Conservation (phyloP, 202 grass and related monocot genomes). For the Schoenoplectus tabernaemontani region DNA sequence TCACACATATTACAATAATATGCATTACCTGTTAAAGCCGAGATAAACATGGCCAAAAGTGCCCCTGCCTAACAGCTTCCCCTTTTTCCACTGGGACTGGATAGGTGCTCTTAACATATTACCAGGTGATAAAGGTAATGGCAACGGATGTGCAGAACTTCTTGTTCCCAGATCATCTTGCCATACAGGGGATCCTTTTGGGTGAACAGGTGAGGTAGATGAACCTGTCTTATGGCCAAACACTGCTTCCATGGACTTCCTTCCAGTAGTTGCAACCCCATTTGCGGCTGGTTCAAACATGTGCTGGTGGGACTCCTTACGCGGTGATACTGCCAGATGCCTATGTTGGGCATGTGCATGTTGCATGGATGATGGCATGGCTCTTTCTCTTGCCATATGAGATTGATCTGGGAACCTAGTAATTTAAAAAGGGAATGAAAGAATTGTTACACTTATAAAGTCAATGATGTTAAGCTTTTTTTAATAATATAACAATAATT, state of each 20-base stretch:
- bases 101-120: conserved; percentile 38
- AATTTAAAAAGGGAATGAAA: conserved; percentile 20
- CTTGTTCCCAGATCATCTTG: conserved; percentile 52
- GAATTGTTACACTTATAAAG: conserved; percentile 13
- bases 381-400: conserved; percentile 40
- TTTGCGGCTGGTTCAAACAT: conserved; percentile 37
- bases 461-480: conserved; percentile 2
- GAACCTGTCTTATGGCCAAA: conserved; percentile 27
- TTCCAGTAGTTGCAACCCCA: conserved; percentile 29
- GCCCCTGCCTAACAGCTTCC: conserved; percentile 91
- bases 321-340: conserved; percentile 38
- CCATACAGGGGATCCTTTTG: conserved; percentile 38
- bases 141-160: conserved; percentile 63
- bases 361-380: conserved; percentile 26
- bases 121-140: conserved; percentile 59
- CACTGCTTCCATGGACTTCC: conserved; percentile 56
- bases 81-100: conserved; percentile 84
- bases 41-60: conserved; percentile 97
- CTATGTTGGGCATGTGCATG: conserved; percentile 34
- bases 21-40: conserved; percentile 85
- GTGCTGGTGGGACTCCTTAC: conserved; percentile 41
- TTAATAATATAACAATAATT: not conserved
- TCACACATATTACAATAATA: not conserved
- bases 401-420: conserved; percentile 50
- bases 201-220: conserved; percentile 44